Evolutionary conservation across 192 early-diverging fungal species (phyloP).

Genomic region (Diversispora epigaea): DNA sequence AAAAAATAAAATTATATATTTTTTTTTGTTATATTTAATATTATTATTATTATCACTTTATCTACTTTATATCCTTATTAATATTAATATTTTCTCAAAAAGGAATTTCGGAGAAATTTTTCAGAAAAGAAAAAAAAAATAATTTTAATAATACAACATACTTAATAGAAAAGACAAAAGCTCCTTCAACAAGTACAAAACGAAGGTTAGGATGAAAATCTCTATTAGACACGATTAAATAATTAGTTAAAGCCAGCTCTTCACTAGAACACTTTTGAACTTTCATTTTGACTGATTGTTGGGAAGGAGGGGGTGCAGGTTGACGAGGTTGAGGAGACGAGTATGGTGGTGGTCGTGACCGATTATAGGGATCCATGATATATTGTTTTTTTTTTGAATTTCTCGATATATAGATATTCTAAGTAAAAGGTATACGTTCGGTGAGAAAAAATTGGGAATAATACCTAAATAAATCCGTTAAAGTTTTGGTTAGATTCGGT

Average conservation of each 20-base stretch:
- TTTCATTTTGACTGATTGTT: slow-evolving; percentile 22
- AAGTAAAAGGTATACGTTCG: too few relatives aligned
- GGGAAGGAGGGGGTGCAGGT: not conserved
- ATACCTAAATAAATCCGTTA: too few relatives aligned
- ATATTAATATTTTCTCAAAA: not conserved
- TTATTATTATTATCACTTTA: too few relatives aligned
- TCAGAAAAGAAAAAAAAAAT: not conserved
- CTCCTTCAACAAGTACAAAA: slow-evolving; percentile 76
- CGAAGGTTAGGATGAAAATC: slow-evolving; percentile 68
- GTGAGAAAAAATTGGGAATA: too few relatives aligned
- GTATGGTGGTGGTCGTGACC: not conserved
- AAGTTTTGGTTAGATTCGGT: too few relatives aligned
- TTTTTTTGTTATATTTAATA: too few relatives aligned
- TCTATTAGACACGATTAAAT: slow-evolving; percentile 66
- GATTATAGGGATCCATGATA: not conserved
- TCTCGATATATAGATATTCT: too few relatives aligned
- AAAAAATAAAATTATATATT: too few relatives aligned
- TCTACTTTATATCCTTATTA: too few relatives aligned
- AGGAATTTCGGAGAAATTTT: not conserved
- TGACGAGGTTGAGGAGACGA: not conserved
- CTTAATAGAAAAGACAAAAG: slow-evolving; percentile 81
- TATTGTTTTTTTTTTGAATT: not conserved
- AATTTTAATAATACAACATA: slow-evolving; percentile 31
- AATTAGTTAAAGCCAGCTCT: slow-evolving; percentile 66
- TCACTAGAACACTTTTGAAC: slow-evolving; percentile 51